These are phyloP conservation scores for Ceratobasidium sp. DNA, from an alignment of 1,284 basidiomycete genomes.

Conservation along the genomic window DNA sequence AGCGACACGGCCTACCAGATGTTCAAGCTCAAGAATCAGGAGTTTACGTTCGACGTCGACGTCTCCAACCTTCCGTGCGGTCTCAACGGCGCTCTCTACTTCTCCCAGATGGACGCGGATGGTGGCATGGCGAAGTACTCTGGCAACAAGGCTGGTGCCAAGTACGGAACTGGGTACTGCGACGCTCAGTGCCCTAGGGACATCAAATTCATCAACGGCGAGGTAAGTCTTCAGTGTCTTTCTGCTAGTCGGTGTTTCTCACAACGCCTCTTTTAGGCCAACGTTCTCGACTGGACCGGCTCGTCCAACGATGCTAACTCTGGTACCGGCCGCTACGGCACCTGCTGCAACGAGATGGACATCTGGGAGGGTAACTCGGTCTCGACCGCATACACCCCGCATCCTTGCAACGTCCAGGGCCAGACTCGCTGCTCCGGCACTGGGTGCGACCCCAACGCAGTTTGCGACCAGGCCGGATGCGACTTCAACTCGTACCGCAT, in stretches of 20 bases:
- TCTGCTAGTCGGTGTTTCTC: neutral
- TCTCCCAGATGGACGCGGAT: slow-evolving; percentile 64
- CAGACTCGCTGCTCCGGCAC: slow-evolving; percentile 46
- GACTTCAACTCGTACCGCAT: slow-evolving; percentile 68
- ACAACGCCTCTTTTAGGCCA: slow-evolving; percentile 38
- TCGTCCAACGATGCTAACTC: slow-evolving; percentile 44
- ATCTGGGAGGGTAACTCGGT: slow-evolving; percentile 59
- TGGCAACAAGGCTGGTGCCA: slow-evolving; percentile 66
- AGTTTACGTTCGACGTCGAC: slow-evolving; percentile 69
- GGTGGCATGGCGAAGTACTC: slow-evolving; percentile 63
- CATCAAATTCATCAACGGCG: slow-evolving; percentile 62
- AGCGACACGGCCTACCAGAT: slow-evolving; percentile 59
- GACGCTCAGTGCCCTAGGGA: slow-evolving; percentile 66
- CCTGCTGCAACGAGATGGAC: slow-evolving; percentile 48
- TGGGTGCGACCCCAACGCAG: slow-evolving; percentile 46
- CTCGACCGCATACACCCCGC: slow-evolving; percentile 61
- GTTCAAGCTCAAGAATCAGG: slow-evolving; percentile 65
- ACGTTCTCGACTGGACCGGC: slow-evolving; percentile 37
- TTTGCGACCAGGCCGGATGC: slow-evolving; percentile 61
- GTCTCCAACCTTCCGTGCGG: slow-evolving; percentile 66
- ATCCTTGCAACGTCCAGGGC: slow-evolving; percentile 42
- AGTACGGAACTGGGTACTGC: slow-evolving; percentile 68
- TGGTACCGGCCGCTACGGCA: slow-evolving; percentile 45
- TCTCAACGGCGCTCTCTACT: slow-evolving; percentile 65
- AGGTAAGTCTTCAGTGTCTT: slow-evolving; percentile 51